A percentile compares a stretch with the other conserved stretches of the same genome.
These are phyloP conservation scores for Cucumis sativus DNA, from an alignment of 306 rosid genomes.

Conservation along the genomic window Cucumber_9930_V3 NC_026656.2:10361001-10361500, in stretches of 20 bases:
- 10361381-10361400: neutral
- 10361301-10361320: neutral
- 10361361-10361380: neutral
- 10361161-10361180: constrained; percentile 4
- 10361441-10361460: too few species aligned
- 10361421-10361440: too few species aligned
- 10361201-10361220: neutral
- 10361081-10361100: too few species aligned
- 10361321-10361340: neutral
- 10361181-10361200: neutral
- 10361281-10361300: neutral
- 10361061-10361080: too few species aligned
- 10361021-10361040: too few species aligned
- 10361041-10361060: too few species aligned
- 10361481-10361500: too few species aligned
- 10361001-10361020: too few species aligned
- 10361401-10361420: too few species aligned
- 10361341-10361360: neutral
- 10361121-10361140: neutral
- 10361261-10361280: neutral
- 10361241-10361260: neutral
- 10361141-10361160: neutral
- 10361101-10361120: constrained; percentile 6
- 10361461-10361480: too few species aligned
- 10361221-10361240: neutral